Percentiles rank a stretch among this genome's conserved stretches.
These are phyloP conservation scores for Pyrus betulifolia DNA, from an alignment of 306 rosid genomes.

Conservation along the genomic window DNA sequence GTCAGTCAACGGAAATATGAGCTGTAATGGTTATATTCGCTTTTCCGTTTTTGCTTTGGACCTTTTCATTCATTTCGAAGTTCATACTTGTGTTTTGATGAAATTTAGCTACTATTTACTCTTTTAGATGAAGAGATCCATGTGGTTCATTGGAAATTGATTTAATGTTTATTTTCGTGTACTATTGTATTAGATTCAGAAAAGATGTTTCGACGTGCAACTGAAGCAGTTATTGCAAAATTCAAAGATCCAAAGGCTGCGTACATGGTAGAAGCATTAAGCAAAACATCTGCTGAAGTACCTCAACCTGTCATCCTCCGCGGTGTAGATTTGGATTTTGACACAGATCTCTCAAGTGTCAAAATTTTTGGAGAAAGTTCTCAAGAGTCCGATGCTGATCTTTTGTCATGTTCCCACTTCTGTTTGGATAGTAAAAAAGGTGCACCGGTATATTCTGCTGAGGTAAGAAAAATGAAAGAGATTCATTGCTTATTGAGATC, in stretches of 20 bases:
- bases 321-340: slow-evolving; percentile 56
- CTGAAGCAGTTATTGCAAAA: slow-evolving; percentile 55
- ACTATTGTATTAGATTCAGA: slow-evolving; percentile 35
- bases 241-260: slow-evolving; percentile 52
- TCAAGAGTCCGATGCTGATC: slow-evolving; percentile 31
- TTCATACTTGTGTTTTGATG: neutral
- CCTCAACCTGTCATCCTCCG: slow-evolving; percentile 54
- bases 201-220: slow-evolving; percentile 41
- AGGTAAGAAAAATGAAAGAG: slow-evolving; percentile 40
- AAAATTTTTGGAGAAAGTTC: slow-evolving; percentile 25
- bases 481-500: neutral
- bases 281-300: slow-evolving; percentile 36
- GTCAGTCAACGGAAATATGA: neutral
- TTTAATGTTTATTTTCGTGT: neutral
- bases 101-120: neutral
- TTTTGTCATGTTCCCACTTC: slow-evolving; percentile 47
- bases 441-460: slow-evolving; percentile 30
- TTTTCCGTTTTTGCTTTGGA: neutral
- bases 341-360: slow-evolving; percentile 33
- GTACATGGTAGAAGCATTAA: slow-evolving; percentile 42
- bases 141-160: neutral
- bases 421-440: slow-evolving; percentile 34
- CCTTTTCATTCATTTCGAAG: neutral
- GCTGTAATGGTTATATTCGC: neutral
- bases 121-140: slow-evolving; percentile 4